Base-by-base conservation (phyloP, 2,329 filamentous ascomycete genomes). In the Ceratocystis papillata region DNA sequence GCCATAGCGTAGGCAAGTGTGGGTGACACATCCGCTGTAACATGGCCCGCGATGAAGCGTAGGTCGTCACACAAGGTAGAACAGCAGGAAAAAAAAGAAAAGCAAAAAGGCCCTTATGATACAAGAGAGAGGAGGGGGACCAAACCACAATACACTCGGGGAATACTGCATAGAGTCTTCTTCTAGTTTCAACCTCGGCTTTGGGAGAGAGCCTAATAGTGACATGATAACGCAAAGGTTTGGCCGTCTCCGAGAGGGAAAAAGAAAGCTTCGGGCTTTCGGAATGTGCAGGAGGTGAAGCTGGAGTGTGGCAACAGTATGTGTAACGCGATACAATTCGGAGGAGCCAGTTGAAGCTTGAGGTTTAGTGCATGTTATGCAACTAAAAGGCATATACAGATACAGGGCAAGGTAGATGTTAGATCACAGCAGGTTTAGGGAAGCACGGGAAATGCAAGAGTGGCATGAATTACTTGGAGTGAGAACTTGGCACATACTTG, bases 401-500 rank as follows among this genome's bases (percentile, higher is more conserved):
- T 53, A 53, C 20, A 25, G 48, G 10, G 37, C 22, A 20, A 2
- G 5, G 28, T 20, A 12, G 28, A 6, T 59, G 7, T 20, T 59
- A 37, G 25, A n/a, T 12, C 53, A 59, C 53, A 59, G 53, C 53
- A 59, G 53, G 22, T 17, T 8, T n/a, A 30, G 15, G 53, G 53
- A 59, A 59, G 28, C 53, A 59, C 53, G 33, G 28, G 17, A 5
- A 59, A 33, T 33, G 53, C 53, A 59, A 33, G n/a, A 59, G 53
- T 59, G 53, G 53, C 28, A 59, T 59, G 53, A 33, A 59, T 3
- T 33, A 3, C 17, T 25, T 17, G 7, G 25, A 33, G 53, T 33
- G 15, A 59, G 10, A 7, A 20, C 25, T 59, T 30, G 28, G 12
- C 25, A 30, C 17, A 17, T 2, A 8, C 53, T 28, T 33, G 33